Evolutionary conservation across 139 green algal genomes (phyloP), one percentile per base, ranked within the genome.

Genomic region (Chlamydomonas sphaeroides): DNA sequence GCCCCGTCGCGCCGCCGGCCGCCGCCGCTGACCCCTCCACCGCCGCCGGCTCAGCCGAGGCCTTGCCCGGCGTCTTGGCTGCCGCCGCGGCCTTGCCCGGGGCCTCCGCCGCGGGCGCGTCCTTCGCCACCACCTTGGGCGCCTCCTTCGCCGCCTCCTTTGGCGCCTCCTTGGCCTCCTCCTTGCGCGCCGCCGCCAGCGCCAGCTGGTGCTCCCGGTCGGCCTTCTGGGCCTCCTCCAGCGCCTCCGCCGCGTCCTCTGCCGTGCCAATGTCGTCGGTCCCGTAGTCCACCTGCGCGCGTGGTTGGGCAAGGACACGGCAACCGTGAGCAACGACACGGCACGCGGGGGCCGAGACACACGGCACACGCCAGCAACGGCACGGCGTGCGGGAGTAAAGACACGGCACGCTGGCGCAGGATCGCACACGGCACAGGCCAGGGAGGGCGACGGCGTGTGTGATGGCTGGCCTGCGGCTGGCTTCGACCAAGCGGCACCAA

Each of bases 241-340:
- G 14, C 26, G n/a, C n/a, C 61, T 36, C 61, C n/a, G 26, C 25
- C 49, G 21, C 49, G 18, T 56, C 49, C n/a, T 78, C 70, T 33
- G 23, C 70, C 11, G 14, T 56, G 36, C n/a, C 48, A 2, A 57
- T 56, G 15, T 80, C 72, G 26, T 80, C 72, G 5, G 39, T 80
- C 8, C 72, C 72, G 39, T 80, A 80, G 61, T 80, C 72, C 36
- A 80, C 72, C 72, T 80, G 25, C 49, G 10, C 8, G 49, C 25
- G n/a, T n/a, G n/a, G n/a, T n/a, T n/a, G n/a, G n/a, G n/a, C n/a
- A n/a, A n/a, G n/a, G n/a, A n/a, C n/a, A n/a, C n/a, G n/a, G n/a
- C n/a, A n/a, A n/a, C n/a, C n/a, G n/a, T n/a, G n/a, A n/a, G n/a
- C n/a, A n/a, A n/a, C n/a, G n/a, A n/a, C n/a, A n/a, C n/a, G n/a